Evolutionary conservation across 768 basidiomycete genomes (phyloP), one percentile per base, ranked within the genome.

Genomic region (Suillus spraguei): DNA sequence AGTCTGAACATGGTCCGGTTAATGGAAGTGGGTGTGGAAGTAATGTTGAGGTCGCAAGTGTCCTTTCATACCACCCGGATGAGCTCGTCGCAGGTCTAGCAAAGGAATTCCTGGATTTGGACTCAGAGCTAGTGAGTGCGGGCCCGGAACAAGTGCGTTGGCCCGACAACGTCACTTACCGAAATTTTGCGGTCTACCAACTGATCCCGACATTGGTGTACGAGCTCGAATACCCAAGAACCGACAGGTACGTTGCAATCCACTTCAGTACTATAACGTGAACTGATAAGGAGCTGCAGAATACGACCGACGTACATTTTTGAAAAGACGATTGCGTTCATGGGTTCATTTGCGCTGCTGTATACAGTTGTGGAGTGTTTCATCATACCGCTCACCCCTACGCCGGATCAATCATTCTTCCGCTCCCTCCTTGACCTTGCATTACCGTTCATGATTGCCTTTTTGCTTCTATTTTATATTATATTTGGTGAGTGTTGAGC

Each of bases 301-400:
- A 76, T 76, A 41, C 82, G 85, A 76, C 92, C 76, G 68, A 66
- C 76, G 69, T 84, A 83, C 64, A 72, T 86, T 7, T 71, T 82
- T 33, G 85, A 89, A 69, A 87, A 87, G 77, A 80, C 81, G 4
- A 79, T 92, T 10, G 97, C 96, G 32, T 97, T 95, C 11, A 94
- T 97, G 73, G 97, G 97, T 44, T 97, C 97, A 0, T 98, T 99
- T 77, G 92, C 89, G 0, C 82, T 99, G n/a, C 83, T 98, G 49
- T 92, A 94, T 70, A 88, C 88, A n/a, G 87, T 96, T 60, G 95
- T 95, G 32, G 97, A 99, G 74, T 92, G 89, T 53, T 95, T 95
- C 71, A 98, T 99, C 74, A 80, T 96, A 46, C 96, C 97, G 2
- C 86, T 88, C 64, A 88, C 87, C 0, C 90, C 91, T 4, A 85